These are phyloP conservation scores for Aureobasidium subglaciale DNA, from an alignment of 2,329 filamentous ascomycete species.

Conservation along the genomic window DNA sequence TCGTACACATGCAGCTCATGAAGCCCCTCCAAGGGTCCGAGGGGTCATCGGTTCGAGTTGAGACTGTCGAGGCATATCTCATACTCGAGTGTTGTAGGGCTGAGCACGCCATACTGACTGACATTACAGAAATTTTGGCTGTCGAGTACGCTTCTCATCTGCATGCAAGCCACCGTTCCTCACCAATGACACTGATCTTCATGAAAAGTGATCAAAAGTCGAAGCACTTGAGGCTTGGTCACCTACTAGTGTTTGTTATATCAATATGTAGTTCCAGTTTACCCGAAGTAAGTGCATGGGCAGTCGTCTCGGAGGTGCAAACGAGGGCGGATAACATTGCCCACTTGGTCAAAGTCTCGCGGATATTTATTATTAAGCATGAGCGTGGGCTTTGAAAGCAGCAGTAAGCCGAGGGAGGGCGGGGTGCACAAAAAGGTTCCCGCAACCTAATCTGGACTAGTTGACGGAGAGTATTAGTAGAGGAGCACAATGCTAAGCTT, in stretches of 20 bases:
- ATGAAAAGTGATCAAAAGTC: too few species aligned
- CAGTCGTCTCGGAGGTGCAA: not conserved
- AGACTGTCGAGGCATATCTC: not conserved
- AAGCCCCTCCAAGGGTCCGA: not conserved
- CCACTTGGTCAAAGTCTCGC: constrained; percentile 1
- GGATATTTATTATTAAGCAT: constrained; percentile 14
- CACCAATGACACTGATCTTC: not conserved
- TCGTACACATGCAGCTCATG: not conserved
- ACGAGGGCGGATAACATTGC: not conserved
- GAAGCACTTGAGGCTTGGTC: too few species aligned
- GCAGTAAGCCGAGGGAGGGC: not conserved
- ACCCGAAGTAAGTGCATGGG: not conserved
- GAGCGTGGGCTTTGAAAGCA: not conserved
- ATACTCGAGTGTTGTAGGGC: not conserved
- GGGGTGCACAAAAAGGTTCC: not conserved
- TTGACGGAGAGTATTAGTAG: not conserved
- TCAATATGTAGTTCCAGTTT: not conserved
- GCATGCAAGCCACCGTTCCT: not conserved
- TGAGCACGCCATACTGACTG: constrained; percentile 7
- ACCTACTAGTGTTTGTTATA: not conserved
- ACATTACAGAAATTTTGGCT: not conserved
- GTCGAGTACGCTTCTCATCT: not conserved
- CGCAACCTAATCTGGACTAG: constrained; percentile 8
- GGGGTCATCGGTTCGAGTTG: not conserved
- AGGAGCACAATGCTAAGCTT: not conserved